Evolutionary conservation across 139 green algal genomes (phyloP), one percentile per base, ranked within the genome.

Genomic region (Chlamydomonas sp.): DNA sequence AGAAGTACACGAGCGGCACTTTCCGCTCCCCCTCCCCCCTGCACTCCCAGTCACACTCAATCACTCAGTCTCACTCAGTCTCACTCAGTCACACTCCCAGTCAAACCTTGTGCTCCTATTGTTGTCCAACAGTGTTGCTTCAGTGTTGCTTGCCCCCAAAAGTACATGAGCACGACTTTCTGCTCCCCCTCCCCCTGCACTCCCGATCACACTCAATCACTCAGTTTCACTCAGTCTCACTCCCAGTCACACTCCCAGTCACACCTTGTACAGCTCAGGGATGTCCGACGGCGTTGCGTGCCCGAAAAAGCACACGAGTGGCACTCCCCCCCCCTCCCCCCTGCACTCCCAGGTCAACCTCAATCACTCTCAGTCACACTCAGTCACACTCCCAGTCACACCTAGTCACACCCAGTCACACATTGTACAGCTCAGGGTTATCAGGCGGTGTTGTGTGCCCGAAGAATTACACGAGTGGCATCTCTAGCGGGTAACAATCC

Each of bases 1-100:
- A 96, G 58, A 84, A 97, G 69, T 88, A 97, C 0, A 93, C 87
- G n/a, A 98, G 76, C 0, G 88, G 90, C 3, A 88, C n/a, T n/a
- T n/a, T n/a, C n/a, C n/a, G n/a, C n/a, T n/a, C n/a, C n/a, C n/a
- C 76, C 28, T 95, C 84, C 2, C 79, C 58, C 13, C 43, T 35
- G 34, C 79, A 81, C 24, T 85, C 93, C 24, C 91, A 88, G 60
- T 88, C 83, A 1, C 88, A 30, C 58, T 92, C 88, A 0, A 95
- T 72, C 0, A 90, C 89, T 3, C 48, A 67, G 63, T 97, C n/a
- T 30, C 8, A 31, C 3, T 38, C 16, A 34, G 6, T 3, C 5
- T 35, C 60, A 16, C 60, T 35, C 31, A 22, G 24, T 24, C 16
- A 34, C 60, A 67, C 33, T 49, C 30, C 35, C 35, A n/a, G n/a